Evolutionary conservation across 2,329 filamentous ascomycete species (phyloP).

Genomic region (Knufia fluminis): DNA sequence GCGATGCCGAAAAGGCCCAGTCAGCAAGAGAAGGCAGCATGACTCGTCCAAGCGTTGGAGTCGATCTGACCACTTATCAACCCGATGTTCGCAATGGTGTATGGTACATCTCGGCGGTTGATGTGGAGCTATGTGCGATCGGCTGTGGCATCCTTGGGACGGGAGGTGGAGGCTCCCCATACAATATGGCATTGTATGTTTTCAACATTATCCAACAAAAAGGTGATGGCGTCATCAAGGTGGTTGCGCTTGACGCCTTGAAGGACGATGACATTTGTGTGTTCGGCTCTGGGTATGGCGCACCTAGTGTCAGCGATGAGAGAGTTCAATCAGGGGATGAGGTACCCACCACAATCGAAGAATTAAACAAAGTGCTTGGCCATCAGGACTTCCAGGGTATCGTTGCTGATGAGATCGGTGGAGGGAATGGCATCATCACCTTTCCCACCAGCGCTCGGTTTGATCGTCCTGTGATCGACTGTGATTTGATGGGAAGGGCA

Average conservation of each 20-base stretch:
- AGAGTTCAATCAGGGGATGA: constrained; percentile 23
- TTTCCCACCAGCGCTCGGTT: constrained; percentile 25
- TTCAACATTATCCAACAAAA: constrained; percentile 31
- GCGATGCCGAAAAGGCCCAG: constrained; percentile 12
- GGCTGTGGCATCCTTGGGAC: constrained; percentile 32
- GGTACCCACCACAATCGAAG: constrained; percentile 31
- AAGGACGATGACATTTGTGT: constrained; percentile 33
- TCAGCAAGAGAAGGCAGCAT: constrained; percentile 11
- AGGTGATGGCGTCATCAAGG: constrained; percentile 30
- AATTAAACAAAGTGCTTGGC: constrained; percentile 24
- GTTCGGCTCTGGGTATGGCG: constrained; percentile 39
- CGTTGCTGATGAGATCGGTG: constrained; percentile 28
- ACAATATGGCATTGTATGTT: constrained; percentile 39
- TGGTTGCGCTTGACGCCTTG: constrained; percentile 32
- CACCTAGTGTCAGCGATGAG: constrained; percentile 26
- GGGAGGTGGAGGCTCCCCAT: constrained; percentile 35
- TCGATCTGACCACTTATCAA: constrained; percentile 27
- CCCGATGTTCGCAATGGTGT: constrained; percentile 26
- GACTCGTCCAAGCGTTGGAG: constrained; percentile 10
- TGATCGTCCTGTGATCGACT: constrained; percentile 36
- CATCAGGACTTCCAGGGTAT: constrained; percentile 31
- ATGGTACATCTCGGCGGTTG: constrained; percentile 32
- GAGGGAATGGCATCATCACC: constrained; percentile 32
- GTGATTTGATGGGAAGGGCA: constrained; percentile 41
- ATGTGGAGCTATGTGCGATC: constrained; percentile 31